Evolutionary conservation across 106 monocot genomes (phyloP), one percentile per base, ranked within the genome.

Genomic region (Chionographis japonica): DNA sequence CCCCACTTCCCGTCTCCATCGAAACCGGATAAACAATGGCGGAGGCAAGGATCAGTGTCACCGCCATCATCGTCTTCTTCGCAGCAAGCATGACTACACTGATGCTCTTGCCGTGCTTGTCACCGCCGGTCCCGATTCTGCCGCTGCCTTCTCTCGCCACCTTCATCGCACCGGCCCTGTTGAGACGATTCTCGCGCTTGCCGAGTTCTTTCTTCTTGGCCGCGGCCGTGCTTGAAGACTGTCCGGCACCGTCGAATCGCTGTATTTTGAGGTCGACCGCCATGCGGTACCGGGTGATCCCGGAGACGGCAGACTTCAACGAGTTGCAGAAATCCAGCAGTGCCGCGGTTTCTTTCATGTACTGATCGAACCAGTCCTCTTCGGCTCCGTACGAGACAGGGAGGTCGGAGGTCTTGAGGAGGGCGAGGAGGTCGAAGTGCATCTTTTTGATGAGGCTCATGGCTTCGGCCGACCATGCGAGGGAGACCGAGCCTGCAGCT

Each of bases 261-360:
- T 78, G 75, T 35, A 77, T 52, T 1, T 63, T 40, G 20, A 85
- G 36, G 49, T 85, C 79, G 13, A 82, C 60, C 14, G 72, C 38
- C 73, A 85, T 85, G 59, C 89, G 75, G 37, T 82, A 82, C 4
- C 79, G 60, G 50, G 76, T 66, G 39, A 82, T 71, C 3, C 74
- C 61, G 3, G 82, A 82, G 20, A 77, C 49, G 1, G 76, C 85
- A n/a, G 75, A 76, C 66, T 85, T 89, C 4, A 85, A 19, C 4
- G 76, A 76, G 73, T 89, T 89, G 77, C 89, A 89, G 53, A 89
- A 79, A 56, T 89, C 89, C 38, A 89, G 19, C 2, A 85, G 68
- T 12, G 73, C 51, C 2, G 75, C 66, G 17, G 84, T 81, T 37
- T 76, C 81, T 46, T 85, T 57, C 88, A 89, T 89, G 85, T 82